Percentiles rank a stretch among this genome's conserved stretches.
Evolutionary conservation across 495 filamentous ascomycete genomes (phyloP).

Genomic region (Margaritispora aquatica): DNA sequence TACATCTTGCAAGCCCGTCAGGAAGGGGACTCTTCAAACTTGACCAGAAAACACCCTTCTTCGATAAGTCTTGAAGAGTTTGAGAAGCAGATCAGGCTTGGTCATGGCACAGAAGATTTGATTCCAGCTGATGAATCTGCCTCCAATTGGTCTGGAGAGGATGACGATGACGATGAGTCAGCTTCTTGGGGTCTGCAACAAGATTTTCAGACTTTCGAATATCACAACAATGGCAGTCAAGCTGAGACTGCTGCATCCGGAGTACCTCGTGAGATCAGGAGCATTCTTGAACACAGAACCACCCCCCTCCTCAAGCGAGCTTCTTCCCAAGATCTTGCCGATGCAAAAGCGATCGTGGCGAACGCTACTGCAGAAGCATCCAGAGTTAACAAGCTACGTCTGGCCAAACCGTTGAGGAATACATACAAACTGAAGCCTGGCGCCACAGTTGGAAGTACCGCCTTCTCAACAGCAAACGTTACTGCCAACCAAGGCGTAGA

Average conservation of each 20-base stretch:
- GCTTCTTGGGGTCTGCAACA: no score
- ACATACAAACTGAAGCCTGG: constrained; percentile 18
- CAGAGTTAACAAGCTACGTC: constrained; percentile 18
- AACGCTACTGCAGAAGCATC: constrained; percentile 17
- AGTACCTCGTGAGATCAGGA: not conserved
- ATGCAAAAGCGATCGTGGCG: constrained; percentile 17
- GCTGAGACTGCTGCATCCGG: no score
- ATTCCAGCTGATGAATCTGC: not conserved
- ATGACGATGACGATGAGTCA: not conserved
- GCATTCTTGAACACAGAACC: not conserved
- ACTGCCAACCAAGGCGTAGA: constrained; percentile 1
- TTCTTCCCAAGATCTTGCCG: constrained; percentile 14
- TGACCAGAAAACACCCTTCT: not conserved
- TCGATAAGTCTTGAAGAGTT: not conserved
- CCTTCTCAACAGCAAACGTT: not conserved
- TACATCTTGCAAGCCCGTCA: no score
- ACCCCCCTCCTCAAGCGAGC: constrained; percentile 6
- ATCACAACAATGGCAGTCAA: no score
- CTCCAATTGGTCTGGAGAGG: not conserved
- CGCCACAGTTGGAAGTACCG: constrained; percentile 8
- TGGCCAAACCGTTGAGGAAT: constrained; percentile 16
- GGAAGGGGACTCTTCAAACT: no score
- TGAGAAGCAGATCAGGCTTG: not conserved
- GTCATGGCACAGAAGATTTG: not conserved
- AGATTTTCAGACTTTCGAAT: no score